These are phyloP conservation scores for Fusarium sp. DNA, from an alignment of 2,329 filamentous ascomycete species.

Conservation along the genomic window DNA sequence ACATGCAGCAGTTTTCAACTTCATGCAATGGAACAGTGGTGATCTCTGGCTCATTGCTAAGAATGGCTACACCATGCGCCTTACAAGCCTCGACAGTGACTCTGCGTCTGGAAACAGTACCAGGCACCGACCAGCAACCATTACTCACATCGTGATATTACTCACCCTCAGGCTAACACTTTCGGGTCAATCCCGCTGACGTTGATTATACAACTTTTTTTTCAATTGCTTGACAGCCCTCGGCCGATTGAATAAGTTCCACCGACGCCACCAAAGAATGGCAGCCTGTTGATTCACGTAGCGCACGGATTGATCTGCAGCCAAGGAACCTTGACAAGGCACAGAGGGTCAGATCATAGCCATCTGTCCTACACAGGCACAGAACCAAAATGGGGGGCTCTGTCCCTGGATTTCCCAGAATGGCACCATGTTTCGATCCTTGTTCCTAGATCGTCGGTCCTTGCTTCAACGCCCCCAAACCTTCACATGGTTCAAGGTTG, in stretches of 20 bases:
- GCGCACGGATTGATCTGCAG: slow-evolving; percentile 25
- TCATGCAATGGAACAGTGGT: slow-evolving; percentile 3
- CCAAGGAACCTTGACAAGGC: slow-evolving; percentile 19
- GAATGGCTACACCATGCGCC: slow-evolving; percentile 19
- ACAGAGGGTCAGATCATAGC: slow-evolving; percentile 9
- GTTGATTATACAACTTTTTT: neutral
- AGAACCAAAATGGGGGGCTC: slow-evolving; percentile 12
- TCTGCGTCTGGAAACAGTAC: slow-evolving; percentile 8
- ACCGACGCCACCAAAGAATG: slow-evolving; percentile 16
- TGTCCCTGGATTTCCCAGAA: slow-evolving; percentile 22
- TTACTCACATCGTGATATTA: slow-evolving; percentile 13
- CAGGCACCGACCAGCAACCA: neutral
- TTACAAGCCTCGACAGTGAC: slow-evolving; percentile 23
- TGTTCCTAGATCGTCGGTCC: neutral
- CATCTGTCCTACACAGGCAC: slow-evolving; percentile 18
- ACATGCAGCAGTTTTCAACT: slow-evolving; percentile 11
- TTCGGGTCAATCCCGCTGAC: slow-evolving; percentile 25
- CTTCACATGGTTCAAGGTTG: slow-evolving; percentile 33
- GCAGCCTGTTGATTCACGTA: slow-evolving; percentile 24
- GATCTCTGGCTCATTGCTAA: slow-evolving; percentile 14
- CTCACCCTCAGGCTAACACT: neutral
- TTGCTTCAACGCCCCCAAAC: slow-evolving; percentile 10
- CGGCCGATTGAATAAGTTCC: slow-evolving; percentile 35
- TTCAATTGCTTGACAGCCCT: slow-evolving; percentile 16
- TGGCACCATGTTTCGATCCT: slow-evolving; percentile 27